Base-by-base conservation (phyloP, 805 yeast genomes). In the Geotrichum ghanense region DNA sequence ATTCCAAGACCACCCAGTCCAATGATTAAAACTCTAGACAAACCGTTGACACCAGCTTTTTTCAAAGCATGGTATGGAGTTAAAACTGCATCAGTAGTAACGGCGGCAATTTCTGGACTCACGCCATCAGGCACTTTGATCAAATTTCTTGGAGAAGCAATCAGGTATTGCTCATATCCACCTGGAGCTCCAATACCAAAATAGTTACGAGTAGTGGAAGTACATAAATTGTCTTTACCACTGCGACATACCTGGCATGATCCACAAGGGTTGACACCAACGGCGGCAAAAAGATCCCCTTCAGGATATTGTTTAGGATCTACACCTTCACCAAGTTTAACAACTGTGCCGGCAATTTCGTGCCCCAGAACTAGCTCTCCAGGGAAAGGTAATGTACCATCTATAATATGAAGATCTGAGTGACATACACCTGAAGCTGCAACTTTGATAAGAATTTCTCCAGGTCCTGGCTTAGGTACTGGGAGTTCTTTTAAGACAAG, bases 361-460 rank as follows among this genome's bases (percentile, higher is more conserved):
- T 83, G 90, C 57, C 90, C 90, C 54, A 88, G 88, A 45, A 82
- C 86, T 56, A 80, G 68, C 20, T 52, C 37, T 3, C 21, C 39
- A 16, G 88, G 87, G 51, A 79, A 69, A 43, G 89, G 88, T 89
- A 90, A 83, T 68, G 84, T 92, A 62, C 92, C 92, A 61, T 81
- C 75, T 86, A 89, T 81, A 43, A 89, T 92, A 71, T 85, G 95
- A 65, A 85, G 74, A 61, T 84, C 95, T 37, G 94, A 83, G 73
- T 86, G 95, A 67, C 95, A 84, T 48, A 84, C 90, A 67, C 95
- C 95, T 22, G 92, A 78, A 72, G 80, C 84, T 68, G 77, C 79
- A 64, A 85, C 78, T 65, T 85, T 79, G 67, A 85, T 71, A 65
- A 85, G 73, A 54, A 84, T 70, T 67, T 84, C 89, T 60, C 76